Conservation (phyloP, 495 filamentous ascomycete species). For the Hapsidospora chrysogenum region DNA sequence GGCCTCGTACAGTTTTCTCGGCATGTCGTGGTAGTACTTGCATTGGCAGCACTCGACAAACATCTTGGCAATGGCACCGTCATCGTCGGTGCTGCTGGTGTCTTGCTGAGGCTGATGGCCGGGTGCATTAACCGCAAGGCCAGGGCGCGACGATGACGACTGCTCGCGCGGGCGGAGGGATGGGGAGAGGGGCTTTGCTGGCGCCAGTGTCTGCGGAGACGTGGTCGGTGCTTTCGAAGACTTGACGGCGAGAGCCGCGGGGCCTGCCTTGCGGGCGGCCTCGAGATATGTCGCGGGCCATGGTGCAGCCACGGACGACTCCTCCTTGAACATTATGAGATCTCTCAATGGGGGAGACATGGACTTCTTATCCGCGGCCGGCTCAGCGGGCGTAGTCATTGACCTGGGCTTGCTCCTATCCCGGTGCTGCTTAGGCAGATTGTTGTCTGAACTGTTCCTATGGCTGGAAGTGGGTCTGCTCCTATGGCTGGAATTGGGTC, state of each 20-base stretch:
- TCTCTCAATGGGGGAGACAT: background rate
- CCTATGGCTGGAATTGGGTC: too few species aligned
- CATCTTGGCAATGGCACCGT: constrained; percentile 48
- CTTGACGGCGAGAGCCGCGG: background rate
- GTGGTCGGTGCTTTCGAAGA: too few species aligned
- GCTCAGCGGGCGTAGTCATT: too few species aligned
- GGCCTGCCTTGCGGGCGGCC: constrained; percentile 1
- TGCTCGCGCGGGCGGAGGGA: background rate
- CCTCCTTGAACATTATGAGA: background rate
- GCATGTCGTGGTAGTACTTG: constrained; percentile 69
- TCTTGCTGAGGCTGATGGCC: too few species aligned
- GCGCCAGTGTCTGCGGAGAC: constrained; percentile 1
- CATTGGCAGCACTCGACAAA: constrained; percentile 72
- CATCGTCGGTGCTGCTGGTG: background rate
- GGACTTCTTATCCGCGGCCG: too few species aligned
- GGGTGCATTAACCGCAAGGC: background rate
- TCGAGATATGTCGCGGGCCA: constrained; percentile 2
- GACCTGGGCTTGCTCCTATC: too few species aligned
- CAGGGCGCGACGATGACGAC: background rate
- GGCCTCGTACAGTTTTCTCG: constrained; percentile 55
- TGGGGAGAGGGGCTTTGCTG: background rate
- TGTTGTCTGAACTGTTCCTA: too few species aligned
- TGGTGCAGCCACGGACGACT: background rate
- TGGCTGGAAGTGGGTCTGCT: too few species aligned
- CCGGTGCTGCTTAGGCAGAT: too few species aligned